Base-by-base conservation (phyloP, 352 stramenopile species). In the Stramenopiles sp. region DNA sequence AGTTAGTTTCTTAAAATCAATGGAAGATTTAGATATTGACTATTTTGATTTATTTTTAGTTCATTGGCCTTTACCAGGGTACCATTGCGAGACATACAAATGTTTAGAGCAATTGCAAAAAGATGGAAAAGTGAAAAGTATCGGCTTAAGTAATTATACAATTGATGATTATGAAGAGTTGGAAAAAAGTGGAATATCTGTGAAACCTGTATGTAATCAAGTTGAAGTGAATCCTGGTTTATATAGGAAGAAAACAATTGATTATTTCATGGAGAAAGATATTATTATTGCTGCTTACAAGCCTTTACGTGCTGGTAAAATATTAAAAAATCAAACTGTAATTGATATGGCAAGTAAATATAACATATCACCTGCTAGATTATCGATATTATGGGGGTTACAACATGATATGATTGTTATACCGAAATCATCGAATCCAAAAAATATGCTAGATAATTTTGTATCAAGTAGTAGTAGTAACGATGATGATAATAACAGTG, bases 161-260 rank as follows among this genome's bases (percentile, higher is more conserved):
- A 83, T 87, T 33, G 86, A 90, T 81, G 87, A 92, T 80, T 88
- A 90, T 78, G 69, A 88, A 73, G 87, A 92, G 78, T 81, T 92
- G 1, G 85, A 88, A 63, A 82, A 87, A n/a, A 74, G 31, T 33
- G 81, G 82, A 0, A 78, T n/a, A n/a, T n/a, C 79, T 0, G 85
- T 13, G 74, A 20, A 27, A 32, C 87, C 88, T 27, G 78, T 84
- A n/a, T 84, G 91, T 0, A 91, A 91, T 84, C 88, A 92, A 65
- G 89, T 92, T 78, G 88, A 92, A 82, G 87, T 91, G 65, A 90
- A 90, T 73, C 88, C 88, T 0, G 91, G 91, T 63, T 78, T 91
- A 4, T 91, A 88, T 78, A 79, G 88, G 73, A 84, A 82, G 65
- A 88, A 89, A 38, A 90, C 86, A 4, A 87, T 92, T 78, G 74